Conservation (phyloP, 2,329 filamentous ascomycete species). For the Proliferodiscus dingleyae region DNA sequence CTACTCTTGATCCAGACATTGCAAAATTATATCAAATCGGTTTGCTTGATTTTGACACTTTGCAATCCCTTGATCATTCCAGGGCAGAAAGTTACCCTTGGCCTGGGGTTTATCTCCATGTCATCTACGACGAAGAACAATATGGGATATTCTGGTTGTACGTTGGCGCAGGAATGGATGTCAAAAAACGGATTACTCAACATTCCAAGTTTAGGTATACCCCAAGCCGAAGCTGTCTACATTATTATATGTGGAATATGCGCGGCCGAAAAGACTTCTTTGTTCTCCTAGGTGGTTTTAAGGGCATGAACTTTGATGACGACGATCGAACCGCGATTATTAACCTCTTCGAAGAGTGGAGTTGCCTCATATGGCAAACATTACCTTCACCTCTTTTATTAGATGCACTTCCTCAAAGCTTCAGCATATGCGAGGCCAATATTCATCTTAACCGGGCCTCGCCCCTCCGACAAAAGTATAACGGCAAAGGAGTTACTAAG, state of each 20-base stretch:
- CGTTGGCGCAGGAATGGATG: slow-evolving; percentile 1
- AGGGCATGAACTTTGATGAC: too few species aligned
- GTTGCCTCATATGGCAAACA: too few species aligned
- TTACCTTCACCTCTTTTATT: too few species aligned
- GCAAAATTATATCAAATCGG: slow-evolving; percentile 1
- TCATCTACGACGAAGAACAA: slow-evolving; percentile 3
- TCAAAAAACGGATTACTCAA: slow-evolving; percentile 1
- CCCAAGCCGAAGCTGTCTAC: slow-evolving; percentile 1
- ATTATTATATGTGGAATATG: slow-evolving; percentile 3
- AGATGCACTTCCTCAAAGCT: too few species aligned
- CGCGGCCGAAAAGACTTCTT: not conserved
- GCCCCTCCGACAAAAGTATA: too few species aligned
- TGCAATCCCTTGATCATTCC: slow-evolving; percentile 4
- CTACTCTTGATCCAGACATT: slow-evolving; percentile 2
- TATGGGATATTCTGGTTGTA: slow-evolving; percentile 1
- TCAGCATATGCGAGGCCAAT: too few species aligned
- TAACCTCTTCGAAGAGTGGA: too few species aligned
- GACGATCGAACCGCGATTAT: too few species aligned
- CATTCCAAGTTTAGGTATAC: slow-evolving; percentile 2
- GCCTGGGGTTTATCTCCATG: slow-evolving; percentile 1
- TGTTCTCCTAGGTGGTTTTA: not conserved
- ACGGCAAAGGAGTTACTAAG: too few species aligned
- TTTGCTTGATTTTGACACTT: slow-evolving; percentile 2
- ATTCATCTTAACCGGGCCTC: too few species aligned
- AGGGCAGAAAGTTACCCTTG: slow-evolving; percentile 1